Evolutionary conservation across 495 filamentous ascomycete genomes (phyloP).

Genomic region (Aspergillus olivimuriae): DNA sequence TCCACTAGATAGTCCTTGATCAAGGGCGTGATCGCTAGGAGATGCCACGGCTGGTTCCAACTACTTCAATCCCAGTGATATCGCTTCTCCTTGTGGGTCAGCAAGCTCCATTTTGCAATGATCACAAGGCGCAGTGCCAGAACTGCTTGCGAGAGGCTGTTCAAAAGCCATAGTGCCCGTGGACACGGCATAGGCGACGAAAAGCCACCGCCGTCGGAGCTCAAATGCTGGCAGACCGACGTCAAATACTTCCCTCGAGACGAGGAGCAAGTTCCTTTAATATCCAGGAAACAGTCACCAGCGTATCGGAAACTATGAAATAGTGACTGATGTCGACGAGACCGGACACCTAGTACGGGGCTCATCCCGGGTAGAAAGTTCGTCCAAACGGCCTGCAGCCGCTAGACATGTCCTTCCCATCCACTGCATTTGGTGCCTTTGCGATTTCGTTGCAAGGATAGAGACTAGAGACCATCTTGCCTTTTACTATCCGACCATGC

Average conservation of each 20-base stretch:
- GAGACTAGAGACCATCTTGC: conserved; percentile 36
- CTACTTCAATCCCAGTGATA: conserved; percentile 42
- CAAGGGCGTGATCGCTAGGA: conserved; percentile 36
- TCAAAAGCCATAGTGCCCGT: conserved; percentile 16
- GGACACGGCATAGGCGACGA: conserved; percentile 26
- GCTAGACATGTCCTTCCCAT: neutral
- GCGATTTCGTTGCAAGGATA: conserved; percentile 2
- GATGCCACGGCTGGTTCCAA: conserved; percentile 42
- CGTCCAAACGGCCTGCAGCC: conserved; percentile 28
- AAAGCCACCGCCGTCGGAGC: conserved; percentile 18
- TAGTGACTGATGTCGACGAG: conserved; percentile 34
- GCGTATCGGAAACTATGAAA: conserved; percentile 25
- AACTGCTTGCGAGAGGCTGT: conserved; percentile 24
- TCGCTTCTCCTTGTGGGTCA: conserved; percentile 36
- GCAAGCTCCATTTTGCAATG: conserved; percentile 32
- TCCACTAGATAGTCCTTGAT: conserved; percentile 35
- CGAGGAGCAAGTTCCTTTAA: conserved; percentile 21
- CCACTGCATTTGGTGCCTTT: neutral
- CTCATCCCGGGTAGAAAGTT: conserved; percentile 35
- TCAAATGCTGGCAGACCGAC: conserved; percentile 8
- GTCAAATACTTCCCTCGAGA: conserved; percentile 18
- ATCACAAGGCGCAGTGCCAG: conserved; percentile 29
- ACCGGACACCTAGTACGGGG: conserved; percentile 34
- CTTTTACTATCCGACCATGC: conserved; percentile 40
- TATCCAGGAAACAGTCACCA: conserved; percentile 36